A percentile compares a stretch with the other conserved stretches of the same genome.
Conservation (phyloP, 306 rosid species). For the Fragaria iinumae region DNA sequence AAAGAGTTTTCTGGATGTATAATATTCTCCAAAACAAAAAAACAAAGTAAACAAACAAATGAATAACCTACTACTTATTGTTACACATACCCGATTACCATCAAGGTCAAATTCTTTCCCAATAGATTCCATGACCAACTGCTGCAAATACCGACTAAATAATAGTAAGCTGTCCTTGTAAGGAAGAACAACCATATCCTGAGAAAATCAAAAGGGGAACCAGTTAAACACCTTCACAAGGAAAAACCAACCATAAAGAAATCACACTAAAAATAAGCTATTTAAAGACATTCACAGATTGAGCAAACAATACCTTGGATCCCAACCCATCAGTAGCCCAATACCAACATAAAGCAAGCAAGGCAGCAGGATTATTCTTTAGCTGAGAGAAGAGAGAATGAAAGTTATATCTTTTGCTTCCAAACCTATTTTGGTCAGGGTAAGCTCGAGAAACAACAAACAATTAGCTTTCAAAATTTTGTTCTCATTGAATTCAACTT, state of each 20-base stretch:
- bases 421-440: not conserved
- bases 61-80: slow-evolving; percentile 3
- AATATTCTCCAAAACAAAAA: not conserved
- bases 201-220: slow-evolving; percentile 17
- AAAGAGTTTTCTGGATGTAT: not conserved
- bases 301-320: slow-evolving; percentile 63
- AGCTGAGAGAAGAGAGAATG: slow-evolving; percentile 39
- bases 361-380: slow-evolving; percentile 83
- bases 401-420: not conserved
- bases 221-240: not conserved
- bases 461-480: not conserved
- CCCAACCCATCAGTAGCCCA: slow-evolving; percentile 98
- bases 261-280: slow-evolving; percentile 19
- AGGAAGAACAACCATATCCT: slow-evolving; percentile 99
- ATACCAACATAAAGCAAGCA: slow-evolving; percentile 93
- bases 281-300: slow-evolving; percentile 4
- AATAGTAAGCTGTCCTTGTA: slow-evolving; percentile 89
- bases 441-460: not conserved
- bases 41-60: slow-evolving; percentile 1
- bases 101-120: slow-evolving; percentile 99
- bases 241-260: slow-evolving; percentile 14
- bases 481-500: not conserved
- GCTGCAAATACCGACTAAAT: slow-evolving; percentile 95
- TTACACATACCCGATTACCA: slow-evolving; percentile 78
- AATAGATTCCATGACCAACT: slow-evolving; percentile 97